Percentiles rank a stretch among this genome's conserved stretches.
Evolutionary conservation across 345 rosid species (phyloP).

Genomic region (Luvunga scandens): DNA sequence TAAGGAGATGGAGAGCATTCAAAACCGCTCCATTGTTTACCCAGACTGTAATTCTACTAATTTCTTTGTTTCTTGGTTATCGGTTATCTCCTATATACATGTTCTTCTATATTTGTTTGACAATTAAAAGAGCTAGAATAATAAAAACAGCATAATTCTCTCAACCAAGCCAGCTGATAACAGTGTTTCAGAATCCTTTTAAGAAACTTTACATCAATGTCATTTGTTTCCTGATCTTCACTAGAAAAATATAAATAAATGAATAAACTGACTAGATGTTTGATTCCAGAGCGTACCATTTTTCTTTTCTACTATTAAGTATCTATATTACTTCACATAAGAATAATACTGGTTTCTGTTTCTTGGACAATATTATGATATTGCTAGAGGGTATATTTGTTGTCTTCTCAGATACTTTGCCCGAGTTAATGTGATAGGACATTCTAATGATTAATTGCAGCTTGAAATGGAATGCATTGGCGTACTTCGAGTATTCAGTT

Average conservation of each 20-base stretch:
- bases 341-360: neutral
- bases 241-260: neutral
- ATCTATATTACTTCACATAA: neutral
- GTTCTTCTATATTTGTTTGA: neutral
- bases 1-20: conserved; percentile 47
- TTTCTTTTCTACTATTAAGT: neutral
- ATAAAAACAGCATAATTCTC: neutral
- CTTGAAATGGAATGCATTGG: neutral
- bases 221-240: neutral
- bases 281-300: neutral
- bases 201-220: neutral
- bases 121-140: neutral
- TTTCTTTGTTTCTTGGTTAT: neutral
- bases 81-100: neutral
- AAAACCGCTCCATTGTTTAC: conserved; percentile 42
- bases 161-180: neutral
- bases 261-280: neutral
- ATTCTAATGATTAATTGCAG: neutral
- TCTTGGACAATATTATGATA: neutral
- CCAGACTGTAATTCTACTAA: conserved; percentile 48
- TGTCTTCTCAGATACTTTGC: neutral
- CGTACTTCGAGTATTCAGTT: neutral
- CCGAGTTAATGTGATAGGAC: neutral
- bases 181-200: neutral
- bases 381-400: neutral